Evolutionary conservation across 164 flowering plant genomes (phyloP), one percentile per base, ranked within the genome.

Genomic region (Malania oleifera): DNA sequence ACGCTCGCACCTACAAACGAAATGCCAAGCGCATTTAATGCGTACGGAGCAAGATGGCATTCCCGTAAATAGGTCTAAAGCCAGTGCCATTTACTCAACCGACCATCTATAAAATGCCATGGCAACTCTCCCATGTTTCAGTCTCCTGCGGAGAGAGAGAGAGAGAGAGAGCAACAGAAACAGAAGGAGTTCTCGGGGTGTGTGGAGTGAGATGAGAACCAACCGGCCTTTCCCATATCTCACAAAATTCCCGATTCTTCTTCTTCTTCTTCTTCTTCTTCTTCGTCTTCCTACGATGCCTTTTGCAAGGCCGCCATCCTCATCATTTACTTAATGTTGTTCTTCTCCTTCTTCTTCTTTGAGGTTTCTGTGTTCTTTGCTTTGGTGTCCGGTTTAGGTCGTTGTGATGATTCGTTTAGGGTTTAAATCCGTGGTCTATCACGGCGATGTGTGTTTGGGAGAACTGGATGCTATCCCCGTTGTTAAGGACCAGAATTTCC

Each of bases 381-480:
- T 49, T 37, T 19, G 28, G 22, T 29, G 28, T 31, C 17, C 46
- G 5, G 47, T 18, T 6, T 56, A 29, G 53, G 0, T 22, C 6
- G 18, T 54, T 59, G 52, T 28, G 24, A 91, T 91, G 98, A 82
- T 73, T 66, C 78, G 74, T 62, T 52, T 73, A 73, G 96, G 84
- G 81, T 77, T 78, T 35, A 88, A 82, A 72, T 70, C 81, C 13
- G 57, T 68, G 61, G 85, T 88, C 24, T 86, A 70, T 53, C 86
- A 82, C 45, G 96, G 89, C 7, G 95, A 86, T 1, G 24, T 57
- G 8, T 64, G 71, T 63, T 63, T 93, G 61, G 98, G 98, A 40
- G 96, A 93, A 56, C 77, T 83, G 50, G 86, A 82, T 23, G 45
- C 64, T 35, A 52, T 78, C 48, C 88, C 83, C 3, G 74, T 75